Evolutionary conservation across 495 filamentous ascomycete genomes (phyloP).

Genomic region (Parachaetomium inaequale): DNA sequence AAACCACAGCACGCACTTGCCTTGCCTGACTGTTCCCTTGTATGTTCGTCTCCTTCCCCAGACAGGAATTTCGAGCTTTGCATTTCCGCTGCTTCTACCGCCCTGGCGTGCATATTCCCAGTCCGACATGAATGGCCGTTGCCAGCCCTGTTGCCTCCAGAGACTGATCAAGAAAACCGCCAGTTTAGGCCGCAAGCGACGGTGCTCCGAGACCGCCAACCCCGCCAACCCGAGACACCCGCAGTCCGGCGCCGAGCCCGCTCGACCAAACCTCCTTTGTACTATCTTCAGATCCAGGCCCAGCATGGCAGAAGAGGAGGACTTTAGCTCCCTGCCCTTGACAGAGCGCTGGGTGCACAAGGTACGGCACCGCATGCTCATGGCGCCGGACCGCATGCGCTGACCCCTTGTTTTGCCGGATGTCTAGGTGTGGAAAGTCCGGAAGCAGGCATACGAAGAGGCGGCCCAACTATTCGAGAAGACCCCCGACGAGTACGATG

Average conservation of each 20-base stretch:
- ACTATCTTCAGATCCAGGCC: neutral
- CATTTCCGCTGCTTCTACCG: neutral
- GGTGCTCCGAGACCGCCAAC: neutral
- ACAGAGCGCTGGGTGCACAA: conserved; percentile 86
- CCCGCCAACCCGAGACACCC: conserved; percentile 6
- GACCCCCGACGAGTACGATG: conserved; percentile 82
- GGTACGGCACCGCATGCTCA: conserved; percentile 42
- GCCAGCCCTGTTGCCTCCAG: conserved; percentile 19
- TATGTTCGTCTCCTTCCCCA: conserved; percentile 1
- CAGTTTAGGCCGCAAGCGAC: conserved; percentile 19
- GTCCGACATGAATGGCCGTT: conserved; percentile 19
- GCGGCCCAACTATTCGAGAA: conserved; percentile 80
- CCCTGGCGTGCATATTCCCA: neutral
- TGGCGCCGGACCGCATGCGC: neutral
- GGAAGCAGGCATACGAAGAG: conserved; percentile 93
- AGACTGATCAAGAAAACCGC: conserved; percentile 26
- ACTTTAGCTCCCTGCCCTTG: conserved; percentile 77
- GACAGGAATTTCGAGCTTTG: neutral
- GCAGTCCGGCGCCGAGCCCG: neutral
- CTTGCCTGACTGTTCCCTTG: neutral
- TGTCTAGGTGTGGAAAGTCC: conserved; percentile 85
- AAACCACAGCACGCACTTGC: conserved; percentile 5
- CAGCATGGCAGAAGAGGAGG: conserved; percentile 72
- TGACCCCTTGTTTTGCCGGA: neutral
- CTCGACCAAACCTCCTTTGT: neutral